These are phyloP conservation scores for Dimocarpus longan DNA, from an alignment of 345 rosid species.

Conservation along the genomic window DNA sequence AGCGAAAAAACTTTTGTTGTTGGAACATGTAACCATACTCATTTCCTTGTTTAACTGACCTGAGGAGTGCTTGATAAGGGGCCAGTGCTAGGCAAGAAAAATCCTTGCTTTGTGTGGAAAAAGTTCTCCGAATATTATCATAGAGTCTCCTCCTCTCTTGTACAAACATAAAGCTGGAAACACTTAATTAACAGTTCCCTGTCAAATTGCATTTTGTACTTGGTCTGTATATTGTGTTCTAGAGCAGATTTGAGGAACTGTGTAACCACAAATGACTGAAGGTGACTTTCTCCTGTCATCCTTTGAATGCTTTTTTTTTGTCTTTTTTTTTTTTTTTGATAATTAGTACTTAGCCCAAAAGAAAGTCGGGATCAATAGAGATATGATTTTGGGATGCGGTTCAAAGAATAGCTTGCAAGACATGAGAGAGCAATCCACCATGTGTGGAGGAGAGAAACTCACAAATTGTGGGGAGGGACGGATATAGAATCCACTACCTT, in stretches of 20 bases:
- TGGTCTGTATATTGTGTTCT: slow-evolving; percentile 5
- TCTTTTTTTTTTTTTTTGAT: background rate
- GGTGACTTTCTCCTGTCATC: background rate
- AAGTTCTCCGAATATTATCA: background rate
- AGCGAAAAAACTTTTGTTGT: slow-evolving; percentile 4
- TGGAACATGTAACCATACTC: slow-evolving; percentile 2
- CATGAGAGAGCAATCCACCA: too few species aligned
- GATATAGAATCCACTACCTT: too few species aligned
- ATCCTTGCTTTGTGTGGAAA: slow-evolving; percentile 7
- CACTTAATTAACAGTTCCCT: background rate
- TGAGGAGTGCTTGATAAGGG: background rate
- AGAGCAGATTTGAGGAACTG: slow-evolving; percentile 10
- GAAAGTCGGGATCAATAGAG: too few species aligned
- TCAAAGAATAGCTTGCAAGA: too few species aligned
- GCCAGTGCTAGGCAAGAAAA: slow-evolving; percentile 14
- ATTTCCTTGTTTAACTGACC: slow-evolving; percentile 26
- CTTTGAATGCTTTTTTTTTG: background rate
- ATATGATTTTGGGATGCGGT: too few species aligned
- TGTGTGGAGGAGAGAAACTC: too few species aligned
- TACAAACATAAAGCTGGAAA: slow-evolving; percentile 27
- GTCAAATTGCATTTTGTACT: background rate
- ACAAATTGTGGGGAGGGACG: too few species aligned
- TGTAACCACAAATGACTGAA: slow-evolving; percentile 7
- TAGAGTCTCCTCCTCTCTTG: slow-evolving; percentile 19
- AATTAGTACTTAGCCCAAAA: too few species aligned